A percentile compares a stretch with the other conserved stretches of the same genome.
Evolutionary conservation across 148 eudicot genomes (phyloP).

Genomic region (Camellia granthamiana): DNA sequence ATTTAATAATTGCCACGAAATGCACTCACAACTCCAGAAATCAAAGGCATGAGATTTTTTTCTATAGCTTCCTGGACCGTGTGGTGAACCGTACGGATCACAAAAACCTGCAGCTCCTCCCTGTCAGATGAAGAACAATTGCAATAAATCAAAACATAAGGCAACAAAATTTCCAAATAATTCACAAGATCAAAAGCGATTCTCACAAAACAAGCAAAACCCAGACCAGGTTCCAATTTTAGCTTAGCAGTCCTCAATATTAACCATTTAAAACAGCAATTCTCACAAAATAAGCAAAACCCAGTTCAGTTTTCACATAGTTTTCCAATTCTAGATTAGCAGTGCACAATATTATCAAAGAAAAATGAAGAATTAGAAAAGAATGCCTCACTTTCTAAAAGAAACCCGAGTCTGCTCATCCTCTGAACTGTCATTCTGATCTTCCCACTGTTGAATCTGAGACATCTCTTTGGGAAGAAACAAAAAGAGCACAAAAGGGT

Average conservation of each 20-base stretch:
- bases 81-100: conserved; percentile 1
- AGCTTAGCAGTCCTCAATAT: background rate
- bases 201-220: background rate
- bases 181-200: background rate
- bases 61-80: conserved; percentile 9
- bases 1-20: background rate
- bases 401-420: too few species aligned
- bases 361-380: too few species aligned
- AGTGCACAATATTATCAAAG: background rate
- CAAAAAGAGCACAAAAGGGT: too few species aligned
- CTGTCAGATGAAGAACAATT: background rate
- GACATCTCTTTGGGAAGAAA: too few species aligned
- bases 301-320: conserved; percentile 4
- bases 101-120: conserved; percentile 12
- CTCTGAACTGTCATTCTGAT: too few species aligned
- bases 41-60: conserved; percentile 16
- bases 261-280: too few species aligned
- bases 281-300: conserved; percentile 11
- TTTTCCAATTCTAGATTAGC: background rate
- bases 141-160: background rate
- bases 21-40: conserved; percentile 26
- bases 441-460: too few species aligned
- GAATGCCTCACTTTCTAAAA: too few species aligned
- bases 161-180: background rate
- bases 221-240: background rate